These are phyloP conservation scores for Phalaenopsis aphrodite DNA, from an alignment of 106 monocot species.

Conservation along the genomic window DNA sequence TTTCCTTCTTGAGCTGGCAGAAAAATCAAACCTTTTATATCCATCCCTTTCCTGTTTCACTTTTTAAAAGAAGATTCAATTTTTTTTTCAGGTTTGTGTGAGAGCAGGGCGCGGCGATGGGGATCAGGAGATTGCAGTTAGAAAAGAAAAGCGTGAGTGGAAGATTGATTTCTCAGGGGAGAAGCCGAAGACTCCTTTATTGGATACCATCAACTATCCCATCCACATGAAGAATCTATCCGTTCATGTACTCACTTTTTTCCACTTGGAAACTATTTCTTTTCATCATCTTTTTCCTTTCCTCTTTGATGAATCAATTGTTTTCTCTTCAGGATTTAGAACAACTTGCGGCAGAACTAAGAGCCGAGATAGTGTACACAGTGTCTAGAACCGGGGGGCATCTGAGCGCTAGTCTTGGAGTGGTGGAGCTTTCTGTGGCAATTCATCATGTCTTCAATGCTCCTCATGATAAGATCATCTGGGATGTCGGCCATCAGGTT, in stretches of 20 bases:
- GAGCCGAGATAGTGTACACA: slow-evolving; percentile 58
- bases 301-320: background rate
- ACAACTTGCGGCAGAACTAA: slow-evolving; percentile 65
- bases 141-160: slow-evolving; percentile 27
- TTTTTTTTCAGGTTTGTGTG: slow-evolving; percentile 28
- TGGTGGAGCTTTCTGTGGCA: slow-evolving; percentile 80
- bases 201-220: slow-evolving; percentile 80
- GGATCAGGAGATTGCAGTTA: slow-evolving; percentile 23
- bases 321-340: slow-evolving; percentile 45
- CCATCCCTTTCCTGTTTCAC: too few species aligned
- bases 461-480: slow-evolving; percentile 82
- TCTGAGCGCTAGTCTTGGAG: slow-evolving; percentile 72
- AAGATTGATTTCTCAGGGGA: slow-evolving; percentile 57
- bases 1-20: background rate
- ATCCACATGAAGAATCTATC: slow-evolving; percentile 89
- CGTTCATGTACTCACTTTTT: slow-evolving; percentile 12
- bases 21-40: background rate
- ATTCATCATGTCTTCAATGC: slow-evolving; percentile 80
- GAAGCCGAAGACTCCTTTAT: slow-evolving; percentile 65
- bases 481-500: slow-evolving; percentile 97
- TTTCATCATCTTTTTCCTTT: background rate
- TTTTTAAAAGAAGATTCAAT: too few species aligned
- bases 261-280: background rate
- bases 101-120: slow-evolving; percentile 20
- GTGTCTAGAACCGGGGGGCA: slow-evolving; percentile 79